phyloP scores from a whole-genome alignment of 2,329 filamentous ascomycete genomes.

The Coccinonectria pachysandricola region DNA sequence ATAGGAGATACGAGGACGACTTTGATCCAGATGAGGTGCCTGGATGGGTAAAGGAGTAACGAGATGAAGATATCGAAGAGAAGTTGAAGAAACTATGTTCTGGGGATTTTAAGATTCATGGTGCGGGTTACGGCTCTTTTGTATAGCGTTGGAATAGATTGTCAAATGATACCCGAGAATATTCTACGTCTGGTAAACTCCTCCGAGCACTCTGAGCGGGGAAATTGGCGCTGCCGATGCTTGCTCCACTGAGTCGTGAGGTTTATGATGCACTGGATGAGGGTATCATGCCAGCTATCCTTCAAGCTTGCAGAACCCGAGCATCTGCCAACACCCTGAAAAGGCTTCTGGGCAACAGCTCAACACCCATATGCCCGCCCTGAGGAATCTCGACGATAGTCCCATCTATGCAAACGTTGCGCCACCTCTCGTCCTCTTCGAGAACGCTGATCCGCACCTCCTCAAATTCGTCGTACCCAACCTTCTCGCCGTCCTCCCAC shows the following conservation, averaged over 20 bases:
- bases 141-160: no score
- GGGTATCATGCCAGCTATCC: background rate
- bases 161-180: no score
- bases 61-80: background rate
- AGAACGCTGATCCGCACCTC: constrained; percentile 54
- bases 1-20: constrained; percentile 48
- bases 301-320: constrained; percentile 9
- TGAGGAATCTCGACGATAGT: constrained; percentile 67
- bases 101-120: background rate
- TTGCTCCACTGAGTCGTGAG: no score
- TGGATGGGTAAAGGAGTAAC: constrained; percentile 56
- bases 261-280: background rate
- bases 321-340: constrained; percentile 35
- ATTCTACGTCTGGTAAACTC: no score
- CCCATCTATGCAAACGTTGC: constrained; percentile 85
- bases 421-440: constrained; percentile 64
- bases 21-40: constrained; percentile 57
- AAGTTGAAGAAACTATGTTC: background rate
- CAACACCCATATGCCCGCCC: constrained; percentile 61
- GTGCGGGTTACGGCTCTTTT: no score
- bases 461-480: constrained; percentile 63
- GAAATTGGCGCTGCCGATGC: no score
- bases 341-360: constrained; percentile 31
- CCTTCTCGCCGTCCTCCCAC: constrained; percentile 45
- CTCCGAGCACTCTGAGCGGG: no score